Evolutionary conservation across 1,284 basidiomycete species (phyloP), one percentile per base, ranked within the genome.

Genomic region (Cronartium quercuum): DNA sequence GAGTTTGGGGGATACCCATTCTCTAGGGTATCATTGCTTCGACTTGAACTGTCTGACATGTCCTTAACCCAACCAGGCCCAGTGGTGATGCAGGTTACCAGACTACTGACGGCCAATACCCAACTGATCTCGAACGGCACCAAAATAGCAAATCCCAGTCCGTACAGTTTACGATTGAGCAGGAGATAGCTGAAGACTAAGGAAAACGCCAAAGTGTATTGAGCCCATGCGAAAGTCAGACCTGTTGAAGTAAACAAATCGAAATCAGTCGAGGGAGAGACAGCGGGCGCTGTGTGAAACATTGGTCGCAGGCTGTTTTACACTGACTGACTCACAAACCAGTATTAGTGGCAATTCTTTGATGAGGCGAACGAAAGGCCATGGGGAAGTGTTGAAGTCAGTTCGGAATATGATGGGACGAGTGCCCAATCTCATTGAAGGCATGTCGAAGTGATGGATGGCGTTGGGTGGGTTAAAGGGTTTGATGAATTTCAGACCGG

Each of bases 301-400:
- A 51, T 51, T 12, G 44, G n/a, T 51, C 12, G 7, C 41, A 47
- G 9, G 40, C 7, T 24, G 29, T 68, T 40, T n/a, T 15, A n/a
- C n/a, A n/a, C n/a, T n/a, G 18, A 51, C 47, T 51, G 68, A 70
- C 68, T 70, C 24, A 70, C 68, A 61, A 63, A 70, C 68, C 58
- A 70, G 40, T 12, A 70, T 2, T n/a, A 70, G 42, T 6, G 68
- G 68, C n/a, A 70, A 37, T 70, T 70, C 68, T 12, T 64, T 70
- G 58, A 70, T 41, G 60, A 70, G 38, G 3, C 60, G 68, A 9
- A 44, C 35, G 38, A 63, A 51, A 15, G 47, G 47, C 47, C 24
- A 21, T 21, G 18, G 47, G 24, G 47, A 51, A 15, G 47, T 51
- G 13, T 51, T 51, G 47, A 51, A 51, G 47, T 51, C 47, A 21